Conservation (phyloP, 2,329 filamentous ascomycete genomes). For the Macroventuria anomochaeta region DNA sequence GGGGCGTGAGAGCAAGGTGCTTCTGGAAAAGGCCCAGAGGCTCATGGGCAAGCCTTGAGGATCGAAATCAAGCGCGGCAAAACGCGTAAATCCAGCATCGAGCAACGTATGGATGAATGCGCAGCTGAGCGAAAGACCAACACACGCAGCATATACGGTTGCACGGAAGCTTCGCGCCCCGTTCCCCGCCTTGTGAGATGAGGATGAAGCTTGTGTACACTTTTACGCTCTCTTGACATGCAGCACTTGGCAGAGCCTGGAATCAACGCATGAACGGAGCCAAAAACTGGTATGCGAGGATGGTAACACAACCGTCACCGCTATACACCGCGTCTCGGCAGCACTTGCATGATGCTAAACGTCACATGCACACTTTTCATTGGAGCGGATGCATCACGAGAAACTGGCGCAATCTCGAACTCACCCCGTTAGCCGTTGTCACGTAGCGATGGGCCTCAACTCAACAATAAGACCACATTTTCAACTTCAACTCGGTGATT, state of each 20-base stretch:
- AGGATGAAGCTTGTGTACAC: neutral
- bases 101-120: neutral
- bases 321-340: conserved; percentile 1
- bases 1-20: conserved; percentile 77
- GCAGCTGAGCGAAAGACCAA: neutral
- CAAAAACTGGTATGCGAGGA: conserved; percentile 1
- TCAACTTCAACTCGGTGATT: neutral
- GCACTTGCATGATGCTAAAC: neutral
- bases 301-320: conserved; percentile 16
- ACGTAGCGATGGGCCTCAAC: neutral
- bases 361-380: conserved; percentile 2
- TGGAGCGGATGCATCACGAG: neutral
- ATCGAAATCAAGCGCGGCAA: neutral
- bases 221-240: neutral
- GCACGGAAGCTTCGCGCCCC: neutral
- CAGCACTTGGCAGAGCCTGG: neutral
- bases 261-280: conserved; percentile 3
- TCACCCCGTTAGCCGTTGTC: too few species aligned
- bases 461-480: neutral
- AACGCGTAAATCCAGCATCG: neutral
- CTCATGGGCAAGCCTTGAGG: conserved; percentile 60
- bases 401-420: neutral
- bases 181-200: neutral
- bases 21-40: conserved; percentile 79
- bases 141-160: neutral